Evolutionary conservation across 2,329 filamentous ascomycete species (phyloP).

Genomic region (Tolypocladium cylindrosporum): DNA sequence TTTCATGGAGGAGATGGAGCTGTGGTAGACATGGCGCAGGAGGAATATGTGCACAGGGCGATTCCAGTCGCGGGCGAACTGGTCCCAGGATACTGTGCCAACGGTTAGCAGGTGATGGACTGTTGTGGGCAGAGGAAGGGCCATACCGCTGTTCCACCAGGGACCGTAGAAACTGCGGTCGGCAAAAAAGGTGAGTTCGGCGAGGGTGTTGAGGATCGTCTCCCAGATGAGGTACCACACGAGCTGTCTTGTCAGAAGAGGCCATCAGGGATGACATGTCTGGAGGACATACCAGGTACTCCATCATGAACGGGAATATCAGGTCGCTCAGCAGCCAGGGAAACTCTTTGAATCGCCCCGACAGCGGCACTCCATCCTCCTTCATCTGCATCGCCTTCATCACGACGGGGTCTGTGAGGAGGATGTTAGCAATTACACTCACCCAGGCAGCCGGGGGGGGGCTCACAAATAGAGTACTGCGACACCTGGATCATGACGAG

Average conservation of each 20-base stretch:
- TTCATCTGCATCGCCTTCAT: slow-evolving; percentile 58
- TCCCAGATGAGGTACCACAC: slow-evolving; percentile 80
- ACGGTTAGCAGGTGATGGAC: not conserved
- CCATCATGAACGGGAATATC: slow-evolving; percentile 69
- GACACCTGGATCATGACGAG: slow-evolving; percentile 72
- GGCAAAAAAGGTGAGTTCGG: slow-evolving; percentile 67
- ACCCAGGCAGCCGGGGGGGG: too few relatives aligned
- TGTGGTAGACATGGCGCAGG: slow-evolving; percentile 70
- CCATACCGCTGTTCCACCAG: slow-evolving; percentile 51
- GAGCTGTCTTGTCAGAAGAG: slow-evolving; percentile 25
- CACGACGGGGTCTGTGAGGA: slow-evolving; percentile 51
- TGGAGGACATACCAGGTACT: slow-evolving; percentile 45
- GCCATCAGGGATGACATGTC: not conserved
- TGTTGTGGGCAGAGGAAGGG: not conserved
- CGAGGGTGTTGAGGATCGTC: slow-evolving; percentile 62
- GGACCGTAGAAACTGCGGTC: slow-evolving; percentile 63
- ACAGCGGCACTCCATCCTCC: slow-evolving; percentile 50
- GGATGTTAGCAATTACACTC: slow-evolving; percentile 2
- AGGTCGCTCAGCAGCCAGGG: slow-evolving; percentile 68
- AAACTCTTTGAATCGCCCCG: slow-evolving; percentile 54
- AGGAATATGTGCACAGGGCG: slow-evolving; percentile 67
- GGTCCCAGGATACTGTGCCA: slow-evolving; percentile 51
- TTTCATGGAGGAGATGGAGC: slow-evolving; percentile 62
- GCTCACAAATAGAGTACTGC: slow-evolving; percentile 58
- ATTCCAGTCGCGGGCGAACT: slow-evolving; percentile 76